These are phyloP conservation scores for Coniella vitis DNA, from an alignment of 2,329 filamentous ascomycete species.

Conservation along the genomic window DNA sequence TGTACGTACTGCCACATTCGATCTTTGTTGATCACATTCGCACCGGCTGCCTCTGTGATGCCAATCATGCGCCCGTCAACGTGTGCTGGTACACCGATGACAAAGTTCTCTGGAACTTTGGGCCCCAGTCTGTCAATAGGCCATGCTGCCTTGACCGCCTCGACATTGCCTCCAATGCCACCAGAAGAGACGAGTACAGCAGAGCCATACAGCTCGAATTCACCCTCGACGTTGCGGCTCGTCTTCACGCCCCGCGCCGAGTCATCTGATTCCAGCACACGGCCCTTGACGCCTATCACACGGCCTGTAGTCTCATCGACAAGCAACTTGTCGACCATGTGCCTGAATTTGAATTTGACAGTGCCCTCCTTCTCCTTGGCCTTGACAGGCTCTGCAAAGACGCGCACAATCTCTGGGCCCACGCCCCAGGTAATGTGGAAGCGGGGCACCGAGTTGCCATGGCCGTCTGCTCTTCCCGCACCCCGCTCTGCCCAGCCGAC, in stretches of 20 bases:
- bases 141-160: conserved; percentile 51
- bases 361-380: conserved; percentile 45
- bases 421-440: conserved; percentile 58
- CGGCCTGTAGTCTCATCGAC: conserved; percentile 42
- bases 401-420: conserved; percentile 51
- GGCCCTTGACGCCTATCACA: conserved; percentile 46
- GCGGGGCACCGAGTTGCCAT: conserved; percentile 57
- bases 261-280: conserved; percentile 44
- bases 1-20: conserved; percentile 50
- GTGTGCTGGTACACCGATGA: conserved; percentile 54
- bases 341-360: conserved; percentile 49
- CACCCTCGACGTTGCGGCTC: conserved; percentile 38
- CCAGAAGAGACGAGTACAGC: conserved; percentile 50
- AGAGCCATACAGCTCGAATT: conserved; percentile 47
- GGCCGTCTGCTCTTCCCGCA: conserved; percentile 46
- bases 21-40: conserved; percentile 51
- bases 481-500: conserved; percentile 58
- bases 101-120: conserved; percentile 47
- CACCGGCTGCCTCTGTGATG: conserved; percentile 47
- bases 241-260: conserved; percentile 45
- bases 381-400: conserved; percentile 50
- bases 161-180: conserved; percentile 56
- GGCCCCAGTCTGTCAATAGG: conserved; percentile 50
- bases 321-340: conserved; percentile 50
- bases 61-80: conserved; percentile 59